Evolutionary conservation across 495 filamentous ascomycete species (phyloP), one percentile per base, ranked within the genome.

Genomic region (Trichoderma asperelloides): DNA sequence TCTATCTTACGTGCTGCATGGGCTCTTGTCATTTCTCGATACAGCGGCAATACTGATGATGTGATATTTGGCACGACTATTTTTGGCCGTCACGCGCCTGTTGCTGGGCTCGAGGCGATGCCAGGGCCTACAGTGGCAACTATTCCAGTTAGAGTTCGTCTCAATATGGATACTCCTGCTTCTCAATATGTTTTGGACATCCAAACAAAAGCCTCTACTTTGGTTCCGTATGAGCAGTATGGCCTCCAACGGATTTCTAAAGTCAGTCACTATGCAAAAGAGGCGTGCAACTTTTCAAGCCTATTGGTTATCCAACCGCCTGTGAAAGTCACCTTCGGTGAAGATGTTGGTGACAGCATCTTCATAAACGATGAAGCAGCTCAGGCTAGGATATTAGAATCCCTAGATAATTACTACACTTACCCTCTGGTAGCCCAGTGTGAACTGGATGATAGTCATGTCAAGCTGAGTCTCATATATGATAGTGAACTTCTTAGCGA

Each of bases 121-220:
- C 70, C 77, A 7, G 85, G 83, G 0, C 80, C 87, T 1, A 76
- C 85, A 1, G 82, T 89, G 49, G 80, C 86, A 28, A 88, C 87
- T 0, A 73, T 88, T 0, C 87, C 87, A 6, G 73, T 84, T 16
- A 77, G 86, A 1, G 72, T 77, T 2, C 64, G 49, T 1, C 39
- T 75, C 3, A 39, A 51, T 28, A 45, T 47, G 23, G 65, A 67
- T 5, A 60, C 41, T 37, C n/a, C 60, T 25, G 18, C 74, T 2
- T 45, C 41, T 12, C 62, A 66, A 2, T 73, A 72, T 23, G 43
- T 76, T 47, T 15, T 51, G 0, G 39, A 28, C 2, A 37, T 83
- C 1, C 81, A 84, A 51, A 25, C 63, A 4, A 71, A 78, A 66
- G 70, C 68, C 11, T 71, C 68, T 25, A 70, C 73, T 3, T 75